Percentiles rank a stretch among this genome's conserved stretches.
Conservation (phyloP, 768 basidiomycete species). For the Podaxis mareebaensis region DNA sequence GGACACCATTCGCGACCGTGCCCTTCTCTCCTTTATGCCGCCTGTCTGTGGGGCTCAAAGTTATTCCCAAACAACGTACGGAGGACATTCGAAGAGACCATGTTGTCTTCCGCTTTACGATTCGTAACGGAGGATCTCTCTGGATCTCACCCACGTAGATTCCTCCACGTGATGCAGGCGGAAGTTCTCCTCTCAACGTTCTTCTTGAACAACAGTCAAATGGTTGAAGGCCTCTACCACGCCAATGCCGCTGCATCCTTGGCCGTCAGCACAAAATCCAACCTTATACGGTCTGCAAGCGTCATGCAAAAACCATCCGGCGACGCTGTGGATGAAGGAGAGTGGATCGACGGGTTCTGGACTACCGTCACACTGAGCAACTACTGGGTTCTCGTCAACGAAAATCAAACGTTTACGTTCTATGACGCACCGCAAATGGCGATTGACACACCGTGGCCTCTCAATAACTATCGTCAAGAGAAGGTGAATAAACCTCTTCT, state of each 20-base stretch:
- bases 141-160: conserved; percentile 38
- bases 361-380: conserved; percentile 41
- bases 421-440: conserved; percentile 34
- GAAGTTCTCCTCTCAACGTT: conserved; percentile 56
- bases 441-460: conserved; percentile 39
- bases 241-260: conserved; percentile 47
- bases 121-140: conserved; percentile 38
- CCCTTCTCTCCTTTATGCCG: conserved; percentile 36
- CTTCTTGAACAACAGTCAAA: conserved; percentile 47
- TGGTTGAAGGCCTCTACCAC: conserved; percentile 50
- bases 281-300: conserved; percentile 28
- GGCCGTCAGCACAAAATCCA: conserved; percentile 36
- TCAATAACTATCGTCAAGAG: conserved; percentile 23
- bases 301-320: not conserved
- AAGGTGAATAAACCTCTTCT: conserved; percentile 12
- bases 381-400: conserved; percentile 45
- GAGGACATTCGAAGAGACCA: conserved; percentile 30
- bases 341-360: conserved; percentile 37
- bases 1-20: conserved; percentile 34
- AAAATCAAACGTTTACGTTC: conserved; percentile 42
- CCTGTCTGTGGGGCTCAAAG: conserved; percentile 39
- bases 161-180: conserved; percentile 46
- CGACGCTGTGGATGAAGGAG: conserved; percentile 28
- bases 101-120: conserved; percentile 42
- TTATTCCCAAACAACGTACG: conserved; percentile 25